Evolutionary conservation across 176 grass and related monocot species (phyloP).

Genomic region (Alloteropsis semialata): DNA sequence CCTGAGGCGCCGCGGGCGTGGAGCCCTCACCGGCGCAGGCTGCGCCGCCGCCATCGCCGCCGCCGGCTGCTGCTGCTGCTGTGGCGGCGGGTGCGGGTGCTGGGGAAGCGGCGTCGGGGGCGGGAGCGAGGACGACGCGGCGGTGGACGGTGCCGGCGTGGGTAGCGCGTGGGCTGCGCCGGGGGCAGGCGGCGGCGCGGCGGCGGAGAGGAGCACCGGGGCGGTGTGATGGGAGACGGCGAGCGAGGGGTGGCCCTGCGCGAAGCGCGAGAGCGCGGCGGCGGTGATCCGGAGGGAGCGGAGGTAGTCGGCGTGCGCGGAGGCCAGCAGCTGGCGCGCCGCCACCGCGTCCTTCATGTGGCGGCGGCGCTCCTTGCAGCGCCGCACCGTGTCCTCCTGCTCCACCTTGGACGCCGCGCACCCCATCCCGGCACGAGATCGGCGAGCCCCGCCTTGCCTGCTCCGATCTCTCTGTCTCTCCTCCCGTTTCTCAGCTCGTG

Average conservation of each 20-base stretch:
- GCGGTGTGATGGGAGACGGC: slow-evolving; percentile 81
- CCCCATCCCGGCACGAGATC: slow-evolving; percentile 56
- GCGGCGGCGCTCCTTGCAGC: slow-evolving; percentile 96
- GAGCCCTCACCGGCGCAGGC: slow-evolving; percentile 25
- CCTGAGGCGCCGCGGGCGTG: slow-evolving; percentile 37
- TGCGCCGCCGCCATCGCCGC: neutral
- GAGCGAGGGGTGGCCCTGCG: slow-evolving; percentile 72
- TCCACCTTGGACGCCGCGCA: slow-evolving; percentile 90
- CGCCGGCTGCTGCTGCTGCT: neutral
- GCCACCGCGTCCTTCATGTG: slow-evolving; percentile 83
- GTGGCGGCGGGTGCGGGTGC: slow-evolving; percentile 23
- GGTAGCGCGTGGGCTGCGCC: slow-evolving; percentile 8
- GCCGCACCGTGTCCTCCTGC: slow-evolving; percentile 93
- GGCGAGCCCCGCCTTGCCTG: neutral
- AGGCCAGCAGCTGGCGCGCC: slow-evolving; percentile 82
- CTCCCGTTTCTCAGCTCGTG: neutral
- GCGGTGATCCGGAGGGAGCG: slow-evolving; percentile 73
- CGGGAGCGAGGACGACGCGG: slow-evolving; percentile 30
- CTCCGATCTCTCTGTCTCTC: neutral
- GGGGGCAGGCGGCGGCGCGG: slow-evolving; percentile 17
- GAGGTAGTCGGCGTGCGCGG: slow-evolving; percentile 92
- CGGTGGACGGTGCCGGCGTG: slow-evolving; percentile 7
- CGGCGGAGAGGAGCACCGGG: slow-evolving; percentile 65
- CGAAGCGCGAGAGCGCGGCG: slow-evolving; percentile 76
- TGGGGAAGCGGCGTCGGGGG: slow-evolving; percentile 31